A percentile compares a stretch with the other conserved stretches of the same genome.
Evolutionary conservation across 1,284 basidiomycete species (phyloP).

Genomic region (Microbotryum violaceum): DNA sequence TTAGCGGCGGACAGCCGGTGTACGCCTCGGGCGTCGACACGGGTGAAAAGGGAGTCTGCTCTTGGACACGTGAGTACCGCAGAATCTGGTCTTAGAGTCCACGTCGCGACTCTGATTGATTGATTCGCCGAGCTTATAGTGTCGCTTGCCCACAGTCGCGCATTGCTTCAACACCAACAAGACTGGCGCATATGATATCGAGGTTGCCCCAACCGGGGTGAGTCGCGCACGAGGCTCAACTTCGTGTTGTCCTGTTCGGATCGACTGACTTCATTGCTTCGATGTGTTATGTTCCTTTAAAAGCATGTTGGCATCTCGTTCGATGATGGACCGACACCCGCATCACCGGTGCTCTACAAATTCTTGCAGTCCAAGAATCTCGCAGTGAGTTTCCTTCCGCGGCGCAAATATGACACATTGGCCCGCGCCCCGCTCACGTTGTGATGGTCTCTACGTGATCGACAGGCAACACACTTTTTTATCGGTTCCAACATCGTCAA

Average conservation of each 20-base stretch:
- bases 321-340: slow-evolving; percentile 68
- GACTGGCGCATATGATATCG: slow-evolving; percentile 7
- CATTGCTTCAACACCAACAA: slow-evolving; percentile 6
- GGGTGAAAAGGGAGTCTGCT: neutral
- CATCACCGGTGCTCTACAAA: slow-evolving; percentile 46
- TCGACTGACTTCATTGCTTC: too few species aligned
- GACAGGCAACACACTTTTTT: slow-evolving; percentile 64
- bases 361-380: slow-evolving; percentile 58
- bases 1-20: slow-evolving; percentile 1
- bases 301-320: slow-evolving; percentile 37
- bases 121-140: neutral
- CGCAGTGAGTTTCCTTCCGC: slow-evolving; percentile 23
- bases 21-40: neutral
- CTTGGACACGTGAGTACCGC: neutral
- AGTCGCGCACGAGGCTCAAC: too few species aligned
- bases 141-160: neutral
- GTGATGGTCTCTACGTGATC: too few species aligned
- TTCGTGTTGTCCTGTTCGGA: too few species aligned
- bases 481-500: slow-evolving; percentile 64
- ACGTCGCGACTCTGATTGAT: neutral
- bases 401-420: too few species aligned
- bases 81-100: too few species aligned
- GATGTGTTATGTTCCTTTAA: neutral
- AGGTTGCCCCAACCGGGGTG: slow-evolving; percentile 6
- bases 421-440: too few species aligned